A percentile compares a stretch with the other conserved stretches of the same genome.
These are phyloP conservation scores for Aureobasidium lini DNA, from an alignment of 2,329 filamentous ascomycete species.

Conservation along the genomic window DNA sequence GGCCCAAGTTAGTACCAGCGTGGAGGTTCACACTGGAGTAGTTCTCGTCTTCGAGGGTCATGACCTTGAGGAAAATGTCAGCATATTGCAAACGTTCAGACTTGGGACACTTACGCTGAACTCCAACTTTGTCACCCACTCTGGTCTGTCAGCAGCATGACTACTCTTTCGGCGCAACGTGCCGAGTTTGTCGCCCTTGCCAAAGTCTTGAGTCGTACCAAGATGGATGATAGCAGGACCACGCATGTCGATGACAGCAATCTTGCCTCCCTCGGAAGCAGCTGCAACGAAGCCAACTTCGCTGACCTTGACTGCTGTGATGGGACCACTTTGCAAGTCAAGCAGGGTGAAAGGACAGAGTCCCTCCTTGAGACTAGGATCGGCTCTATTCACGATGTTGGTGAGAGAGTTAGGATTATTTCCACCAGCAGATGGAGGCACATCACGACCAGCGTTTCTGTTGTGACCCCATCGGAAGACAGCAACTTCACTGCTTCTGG, in stretches of 20 bases:
- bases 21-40: constrained; percentile 94
- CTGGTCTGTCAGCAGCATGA: constrained; percentile 42
- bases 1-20: constrained; percentile 78
- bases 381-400: constrained; percentile 64
- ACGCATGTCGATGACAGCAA: constrained; percentile 79
- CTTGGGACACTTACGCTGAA: constrained; percentile 57
- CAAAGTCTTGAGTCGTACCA: constrained; percentile 62
- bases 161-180: constrained; percentile 57
- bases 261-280: constrained; percentile 72
- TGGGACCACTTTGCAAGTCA: constrained; percentile 72
- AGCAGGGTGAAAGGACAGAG: constrained; percentile 73
- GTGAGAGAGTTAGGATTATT: constrained; percentile 50
- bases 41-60: constrained; percentile 86
- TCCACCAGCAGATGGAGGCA: constrained; percentile 41
- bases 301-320: constrained; percentile 75
- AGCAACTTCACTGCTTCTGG: constrained; percentile 73
- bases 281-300: constrained; percentile 87
- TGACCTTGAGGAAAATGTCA: constrained; percentile 37
- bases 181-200: constrained; percentile 66
- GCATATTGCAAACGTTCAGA: not conserved
- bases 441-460: constrained; percentile 58
- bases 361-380: constrained; percentile 68
- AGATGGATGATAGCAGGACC: constrained; percentile 79
- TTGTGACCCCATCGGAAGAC: constrained; percentile 87
- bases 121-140: constrained; percentile 76